phyloP scores from a whole-genome alignment of 306 rosid genomes.

The Elaeagnus macrophylla region DNA sequence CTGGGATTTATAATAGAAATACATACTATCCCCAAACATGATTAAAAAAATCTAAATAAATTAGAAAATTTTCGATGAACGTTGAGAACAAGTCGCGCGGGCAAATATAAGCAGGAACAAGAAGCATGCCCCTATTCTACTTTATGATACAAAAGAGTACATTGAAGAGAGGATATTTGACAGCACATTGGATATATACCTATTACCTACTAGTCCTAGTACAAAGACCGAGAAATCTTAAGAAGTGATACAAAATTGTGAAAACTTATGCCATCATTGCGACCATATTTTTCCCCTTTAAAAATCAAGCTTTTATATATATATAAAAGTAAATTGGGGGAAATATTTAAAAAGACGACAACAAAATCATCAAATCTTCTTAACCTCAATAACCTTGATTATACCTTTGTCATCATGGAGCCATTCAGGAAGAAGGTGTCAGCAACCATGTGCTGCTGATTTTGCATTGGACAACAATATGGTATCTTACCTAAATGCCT shows the following conservation, averaged over 20 bases:
- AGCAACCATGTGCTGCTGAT: constrained; percentile 15
- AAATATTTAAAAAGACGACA: constrained; percentile 4
- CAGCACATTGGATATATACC: constrained; percentile 21
- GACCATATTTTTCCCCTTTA: constrained; percentile 14
- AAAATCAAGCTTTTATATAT: background rate
- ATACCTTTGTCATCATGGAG: constrained; percentile 21
- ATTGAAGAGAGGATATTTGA: constrained; percentile 11
- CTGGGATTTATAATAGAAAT: too few relatives aligned
- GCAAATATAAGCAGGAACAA: constrained; percentile 6
- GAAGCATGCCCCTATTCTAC: constrained; percentile 27
- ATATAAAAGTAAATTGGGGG: background rate
- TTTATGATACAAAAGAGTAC: constrained; percentile 52
- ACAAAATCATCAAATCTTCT: constrained; percentile 5
- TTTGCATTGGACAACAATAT: constrained; percentile 1
- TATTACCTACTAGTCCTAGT: constrained; percentile 29
- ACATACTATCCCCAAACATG: too few relatives aligned
- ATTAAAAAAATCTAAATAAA: background rate
- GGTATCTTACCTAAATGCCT: constrained; percentile 2
- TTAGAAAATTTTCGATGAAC: background rate
- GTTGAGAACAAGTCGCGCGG: background rate
- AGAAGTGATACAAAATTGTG: constrained; percentile 46
- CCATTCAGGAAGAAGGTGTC: constrained; percentile 19
- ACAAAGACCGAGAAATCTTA: constrained; percentile 35
- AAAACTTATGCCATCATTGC: constrained; percentile 25
- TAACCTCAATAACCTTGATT: constrained; percentile 19